Evolutionary conservation across 352 stramenopile species (phyloP), one percentile per base, ranked within the genome.

Genomic region (Blastocystis sp.): DNA sequence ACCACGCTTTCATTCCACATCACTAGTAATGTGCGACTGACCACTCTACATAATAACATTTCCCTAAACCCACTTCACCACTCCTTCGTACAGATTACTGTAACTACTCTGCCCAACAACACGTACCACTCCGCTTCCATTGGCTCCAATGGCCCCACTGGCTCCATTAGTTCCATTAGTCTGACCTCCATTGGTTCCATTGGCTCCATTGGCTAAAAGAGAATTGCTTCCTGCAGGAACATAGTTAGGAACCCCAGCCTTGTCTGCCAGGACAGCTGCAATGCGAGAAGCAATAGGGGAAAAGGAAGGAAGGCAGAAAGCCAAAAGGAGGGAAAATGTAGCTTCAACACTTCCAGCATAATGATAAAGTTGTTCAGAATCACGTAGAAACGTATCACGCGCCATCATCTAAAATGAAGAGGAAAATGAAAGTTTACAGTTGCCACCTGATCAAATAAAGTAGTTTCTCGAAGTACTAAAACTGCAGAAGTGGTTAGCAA

Each of bases 21-120:
- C 8, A 37, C 54, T 5, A 85, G 50, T 7, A 85, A 43, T 16
- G n/a, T 55, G 54, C 73, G 54, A 47, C 73, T 85, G 20, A 85
- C 53, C 4, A 24, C 73, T 81, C 70, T 81, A 34, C 0, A n/a
- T 81, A 4, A 81, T 13, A n/a, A 1, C 16, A 24, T 0, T 18
- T n/a, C 55, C 37, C 0, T n/a, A 26, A n/a, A 4, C 50, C 34
- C 68, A 81, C 73, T 85, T 85, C 30, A 85, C 43, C 34, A 85
- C 34, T 13, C 43, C 73, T 45, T 85, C 73, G 56, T 53, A 85
- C 16, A 85, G 26, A 13, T 66, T 24, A 24, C 43, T 66, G n/a
- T 65, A 62, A 3, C 20, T 65, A 2, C 20, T 39, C 11, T 85
- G 13, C 5, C 2, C 56, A 3, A 47, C 20, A 0, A 85, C 45